Conservation (phyloP, 306 rosid genomes). For the Dryas octopetala region DNA sequence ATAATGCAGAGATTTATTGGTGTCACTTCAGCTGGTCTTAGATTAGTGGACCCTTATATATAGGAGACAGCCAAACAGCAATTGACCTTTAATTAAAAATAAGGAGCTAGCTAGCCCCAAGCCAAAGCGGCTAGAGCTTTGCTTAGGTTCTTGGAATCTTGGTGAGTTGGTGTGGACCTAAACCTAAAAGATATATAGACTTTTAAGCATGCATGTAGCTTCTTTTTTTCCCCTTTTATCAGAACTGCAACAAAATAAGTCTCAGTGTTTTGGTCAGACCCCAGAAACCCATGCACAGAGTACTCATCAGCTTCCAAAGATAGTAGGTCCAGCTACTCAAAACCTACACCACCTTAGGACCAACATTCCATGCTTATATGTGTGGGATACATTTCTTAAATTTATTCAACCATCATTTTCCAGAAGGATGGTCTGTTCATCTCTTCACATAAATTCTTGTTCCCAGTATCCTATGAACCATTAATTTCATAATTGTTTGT, state of each 20-base stretch:
- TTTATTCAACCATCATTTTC: not conserved
- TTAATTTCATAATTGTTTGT: not conserved
- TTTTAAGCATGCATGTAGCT: conserved; percentile 32
- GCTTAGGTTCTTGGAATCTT: not conserved
- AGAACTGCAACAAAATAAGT: conserved; percentile 17
- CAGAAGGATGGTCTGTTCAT: not conserved
- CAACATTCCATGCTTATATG: conserved; percentile 7
- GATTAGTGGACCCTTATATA: not conserved
- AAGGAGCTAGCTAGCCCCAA: not conserved
- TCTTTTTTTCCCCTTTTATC: conserved; percentile 24
- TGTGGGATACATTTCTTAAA: not conserved
- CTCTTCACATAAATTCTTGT: not conserved
- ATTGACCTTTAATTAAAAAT: conserved; percentile 2
- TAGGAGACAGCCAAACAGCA: not conserved
- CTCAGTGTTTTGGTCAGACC: conserved; percentile 17
- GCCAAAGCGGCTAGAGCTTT: conserved; percentile 8
- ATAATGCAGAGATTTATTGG: not conserved
- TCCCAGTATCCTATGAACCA: not conserved
- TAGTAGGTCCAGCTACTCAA: conserved; percentile 9
- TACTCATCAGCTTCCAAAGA: conserved; percentile 24
- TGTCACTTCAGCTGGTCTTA: not conserved
- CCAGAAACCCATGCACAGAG: conserved; percentile 42
- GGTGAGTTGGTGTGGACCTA: too few relatives aligned
- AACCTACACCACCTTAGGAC: not conserved
- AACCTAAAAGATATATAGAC: not conserved